Evolutionary conservation across 1,284 basidiomycete species (phyloP).

Genomic region (Cryptococcus amylolentus): DNA sequence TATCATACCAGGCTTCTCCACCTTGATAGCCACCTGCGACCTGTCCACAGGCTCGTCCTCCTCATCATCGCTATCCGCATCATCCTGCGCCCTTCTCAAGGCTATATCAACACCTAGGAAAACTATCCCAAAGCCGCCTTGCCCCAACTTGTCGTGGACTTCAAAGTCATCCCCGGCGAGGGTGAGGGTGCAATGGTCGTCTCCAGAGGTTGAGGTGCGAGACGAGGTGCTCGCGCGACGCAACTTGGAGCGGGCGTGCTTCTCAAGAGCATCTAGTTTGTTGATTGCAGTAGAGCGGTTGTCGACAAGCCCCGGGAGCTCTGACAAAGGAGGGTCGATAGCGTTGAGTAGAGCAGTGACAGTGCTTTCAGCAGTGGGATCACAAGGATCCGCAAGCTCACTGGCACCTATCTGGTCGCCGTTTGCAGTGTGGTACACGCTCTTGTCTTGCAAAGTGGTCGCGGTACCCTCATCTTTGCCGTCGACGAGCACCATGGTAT

Average conservation of each 20-base stretch:
- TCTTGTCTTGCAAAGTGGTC: slow-evolving; percentile 14
- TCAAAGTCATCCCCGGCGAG: slow-evolving; percentile 64
- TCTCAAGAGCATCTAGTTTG: slow-evolving; percentile 62
- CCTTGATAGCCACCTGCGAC: slow-evolving; percentile 76
- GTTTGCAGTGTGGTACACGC: slow-evolving; percentile 20
- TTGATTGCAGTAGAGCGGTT: slow-evolving; percentile 57
- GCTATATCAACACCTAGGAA: slow-evolving; percentile 65
- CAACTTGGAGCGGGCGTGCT: slow-evolving; percentile 49
- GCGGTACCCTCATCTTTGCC: slow-evolving; percentile 9
- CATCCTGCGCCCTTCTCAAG: slow-evolving; percentile 52
- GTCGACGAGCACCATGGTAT: slow-evolving; percentile 31
- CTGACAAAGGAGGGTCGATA: slow-evolving; percentile 57
- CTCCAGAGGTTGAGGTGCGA: slow-evolving; percentile 28
- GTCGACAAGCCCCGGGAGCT: slow-evolving; percentile 65
- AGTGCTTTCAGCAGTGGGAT: slow-evolving; percentile 72
- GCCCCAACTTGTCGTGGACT: slow-evolving; percentile 83
- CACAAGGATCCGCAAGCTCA: slow-evolving; percentile 70
- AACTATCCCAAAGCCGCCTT: slow-evolving; percentile 94
- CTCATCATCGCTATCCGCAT: slow-evolving; percentile 56
- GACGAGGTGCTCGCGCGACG: slow-evolving; percentile 41
- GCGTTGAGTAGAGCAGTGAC: slow-evolving; percentile 62
- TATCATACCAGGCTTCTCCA: slow-evolving; percentile 79
- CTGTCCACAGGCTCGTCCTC: slow-evolving; percentile 57
- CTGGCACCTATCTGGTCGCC: neutral
- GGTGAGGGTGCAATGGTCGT: slow-evolving; percentile 30